Base-by-base conservation (phyloP, 495 filamentous ascomycete species). In the Friedmanniomyces simplex region DNA sequence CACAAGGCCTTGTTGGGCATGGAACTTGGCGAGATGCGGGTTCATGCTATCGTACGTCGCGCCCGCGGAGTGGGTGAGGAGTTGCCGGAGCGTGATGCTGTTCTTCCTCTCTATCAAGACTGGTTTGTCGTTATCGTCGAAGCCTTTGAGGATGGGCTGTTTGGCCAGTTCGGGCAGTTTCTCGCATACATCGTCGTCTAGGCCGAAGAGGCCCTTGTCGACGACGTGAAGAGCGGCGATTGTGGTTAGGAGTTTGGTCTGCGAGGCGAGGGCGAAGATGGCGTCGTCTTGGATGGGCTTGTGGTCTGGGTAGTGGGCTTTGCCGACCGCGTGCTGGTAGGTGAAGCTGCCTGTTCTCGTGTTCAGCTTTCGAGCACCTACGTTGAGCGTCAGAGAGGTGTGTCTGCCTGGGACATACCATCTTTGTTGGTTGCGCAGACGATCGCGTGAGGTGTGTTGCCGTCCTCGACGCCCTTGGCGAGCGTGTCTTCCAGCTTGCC, bases 191-290 rank as follows among this genome's bases (percentile, higher is more conserved):
- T 67, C 59, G 18, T 69, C 70, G 45, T 73, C 70, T 0, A 71
- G 57, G 1, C 36, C 55, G 37, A 70, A 59, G 25, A 64, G 65
- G 20, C 67, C 66, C 11, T 60, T 54, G 52, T 73, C 69, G 1
- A 73, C 66, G 41, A 46, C 22, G 50, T 70, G 65, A 18, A 73
- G 41, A 5, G 67, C 66, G 16, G 63, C 54, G 34, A 73, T 68
- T 13, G 61, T 60, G 7, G 68, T 63, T 24, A 73, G 55, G 24
- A 71, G 62, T 54, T 71, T 71, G 30, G 60, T 70, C 34, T 52
- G 59, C 0, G 67, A 72, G 16, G 69, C 67, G 0, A 68, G 30
- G 10, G 52, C 56, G 55, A 62, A 66, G 32, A 60, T 57, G 41
- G 55, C 58, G 42, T 70, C 62, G 14, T 64, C 61, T 12, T 54